Percentiles rank a stretch among this genome's conserved stretches.
Evolutionary conservation across 2,329 filamentous ascomycete genomes (phyloP).

Genomic region (Apiospora saccharicola): DNA sequence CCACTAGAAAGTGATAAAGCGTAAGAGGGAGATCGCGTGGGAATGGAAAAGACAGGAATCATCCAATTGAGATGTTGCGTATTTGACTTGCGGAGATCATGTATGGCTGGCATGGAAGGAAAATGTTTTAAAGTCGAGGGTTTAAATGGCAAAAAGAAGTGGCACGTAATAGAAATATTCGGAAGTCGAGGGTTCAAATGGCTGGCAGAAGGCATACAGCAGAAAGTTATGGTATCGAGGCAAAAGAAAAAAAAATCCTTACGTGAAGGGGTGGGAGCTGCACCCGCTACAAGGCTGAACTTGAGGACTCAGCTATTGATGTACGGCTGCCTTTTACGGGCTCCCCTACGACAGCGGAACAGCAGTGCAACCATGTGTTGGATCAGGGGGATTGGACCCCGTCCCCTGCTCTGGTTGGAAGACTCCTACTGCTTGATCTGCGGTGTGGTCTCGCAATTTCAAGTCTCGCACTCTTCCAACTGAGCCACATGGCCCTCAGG

Average conservation of each 20-base stretch:
- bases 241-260: not conserved
- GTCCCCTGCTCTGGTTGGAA: too few species aligned
- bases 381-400: not conserved
- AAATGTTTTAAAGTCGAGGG: too few species aligned
- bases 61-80: too few species aligned
- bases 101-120: too few species aligned
- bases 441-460: not conserved
- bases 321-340: not conserved
- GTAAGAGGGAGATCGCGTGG: too few species aligned
- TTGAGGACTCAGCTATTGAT: slow-evolving; percentile 1
- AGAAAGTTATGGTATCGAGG: not conserved
- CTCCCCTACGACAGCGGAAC: not conserved
- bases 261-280: not conserved
- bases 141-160: not conserved
- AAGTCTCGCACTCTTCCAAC: not conserved
- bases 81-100: too few species aligned
- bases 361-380: not conserved
- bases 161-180: not conserved
- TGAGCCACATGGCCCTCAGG: not conserved
- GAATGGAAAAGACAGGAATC: too few species aligned
- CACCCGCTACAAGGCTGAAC: not conserved
- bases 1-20: too few species aligned
- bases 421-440: too few species aligned
- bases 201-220: not conserved
- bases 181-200: not conserved